Conservation (phyloP, 495 filamentous ascomycete genomes). For the Pseudevernia furfuracea region DNA sequence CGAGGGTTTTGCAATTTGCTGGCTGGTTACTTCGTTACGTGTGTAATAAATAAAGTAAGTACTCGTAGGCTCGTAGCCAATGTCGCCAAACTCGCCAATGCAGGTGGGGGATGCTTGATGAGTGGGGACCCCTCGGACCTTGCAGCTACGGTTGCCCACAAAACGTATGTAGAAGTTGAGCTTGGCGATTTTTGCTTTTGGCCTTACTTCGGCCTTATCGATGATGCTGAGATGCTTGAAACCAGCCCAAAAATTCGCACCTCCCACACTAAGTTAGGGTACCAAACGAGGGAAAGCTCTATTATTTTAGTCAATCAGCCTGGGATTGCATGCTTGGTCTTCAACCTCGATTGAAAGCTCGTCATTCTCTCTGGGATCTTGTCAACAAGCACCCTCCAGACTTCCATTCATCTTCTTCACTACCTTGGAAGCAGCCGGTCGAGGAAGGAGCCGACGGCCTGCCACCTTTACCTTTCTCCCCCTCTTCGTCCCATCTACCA, state of each 20-base stretch:
- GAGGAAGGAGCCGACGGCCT: constrained; percentile 35
- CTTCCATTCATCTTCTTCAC: constrained; percentile 33
- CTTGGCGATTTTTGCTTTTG: constrained; percentile 3
- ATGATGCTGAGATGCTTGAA: constrained; percentile 18
- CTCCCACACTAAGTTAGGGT: constrained; percentile 6
- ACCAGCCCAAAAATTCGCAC: background rate
- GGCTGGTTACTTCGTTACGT: background rate
- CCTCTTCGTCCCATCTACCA: constrained; percentile 30
- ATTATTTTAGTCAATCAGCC: constrained; percentile 10
- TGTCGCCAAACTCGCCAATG: constrained; percentile 3
- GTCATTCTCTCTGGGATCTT: constrained; percentile 66
- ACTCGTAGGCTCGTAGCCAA: too few species aligned
- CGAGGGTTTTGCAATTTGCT: background rate
- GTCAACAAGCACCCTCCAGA: constrained; percentile 42
- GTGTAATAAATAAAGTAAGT: too few species aligned
- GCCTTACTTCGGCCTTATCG: constrained; percentile 1
- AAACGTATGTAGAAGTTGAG: background rate
- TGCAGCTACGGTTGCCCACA: constrained; percentile 8
- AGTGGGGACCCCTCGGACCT: background rate
- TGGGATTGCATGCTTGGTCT: constrained; percentile 49
- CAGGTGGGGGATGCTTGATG: background rate
- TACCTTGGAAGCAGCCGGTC: constrained; percentile 18
- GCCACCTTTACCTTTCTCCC: constrained; percentile 44
- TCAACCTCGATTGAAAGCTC: constrained; percentile 56
- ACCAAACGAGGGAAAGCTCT: constrained; percentile 4